Conservation (phyloP, 2,329 filamentous ascomycete genomes). For the Colletotrichum incanum region DNA sequence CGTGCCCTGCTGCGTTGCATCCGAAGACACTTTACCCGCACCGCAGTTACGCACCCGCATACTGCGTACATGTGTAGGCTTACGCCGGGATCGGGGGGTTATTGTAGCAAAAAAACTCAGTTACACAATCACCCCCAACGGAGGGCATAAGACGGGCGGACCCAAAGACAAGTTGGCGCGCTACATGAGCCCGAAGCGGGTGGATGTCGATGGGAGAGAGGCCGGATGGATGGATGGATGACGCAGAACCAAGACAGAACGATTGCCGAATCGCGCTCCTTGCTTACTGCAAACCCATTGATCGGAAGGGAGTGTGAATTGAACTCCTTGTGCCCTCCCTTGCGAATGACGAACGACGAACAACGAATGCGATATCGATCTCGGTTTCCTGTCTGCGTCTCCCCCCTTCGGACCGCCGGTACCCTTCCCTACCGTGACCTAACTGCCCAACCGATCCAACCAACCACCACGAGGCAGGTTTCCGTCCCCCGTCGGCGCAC, state of each 20-base stretch:
- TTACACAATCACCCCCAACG: not conserved
- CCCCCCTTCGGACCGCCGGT: not conserved
- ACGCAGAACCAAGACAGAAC: not conserved
- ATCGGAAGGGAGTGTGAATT: not conserved
- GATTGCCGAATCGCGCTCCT: slow-evolving; percentile 1
- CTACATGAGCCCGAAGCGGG: not conserved
- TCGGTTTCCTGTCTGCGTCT: not conserved
- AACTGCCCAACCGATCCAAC: not conserved
- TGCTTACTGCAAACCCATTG: not conserved
- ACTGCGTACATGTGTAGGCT: too few species aligned
- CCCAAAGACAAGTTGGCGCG: not conserved
- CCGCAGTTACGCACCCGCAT: not conserved
- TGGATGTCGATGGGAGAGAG: not conserved
- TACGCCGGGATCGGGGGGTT: too few species aligned
- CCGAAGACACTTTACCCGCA: not conserved
- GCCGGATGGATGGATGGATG: not conserved
- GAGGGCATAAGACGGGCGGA: not conserved
- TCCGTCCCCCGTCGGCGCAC: not conserved
- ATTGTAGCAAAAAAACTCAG: too few species aligned
- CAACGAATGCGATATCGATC: not conserved
- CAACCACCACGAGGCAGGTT: not conserved
- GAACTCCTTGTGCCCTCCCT: not conserved
- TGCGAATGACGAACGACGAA: not conserved
- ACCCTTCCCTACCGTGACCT: not conserved
- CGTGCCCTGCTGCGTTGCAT: not conserved